These are phyloP conservation scores for Diversispora eburnea DNA, from an alignment of 192 early-diverging fungal genomes.

Conservation along the genomic window DNA sequence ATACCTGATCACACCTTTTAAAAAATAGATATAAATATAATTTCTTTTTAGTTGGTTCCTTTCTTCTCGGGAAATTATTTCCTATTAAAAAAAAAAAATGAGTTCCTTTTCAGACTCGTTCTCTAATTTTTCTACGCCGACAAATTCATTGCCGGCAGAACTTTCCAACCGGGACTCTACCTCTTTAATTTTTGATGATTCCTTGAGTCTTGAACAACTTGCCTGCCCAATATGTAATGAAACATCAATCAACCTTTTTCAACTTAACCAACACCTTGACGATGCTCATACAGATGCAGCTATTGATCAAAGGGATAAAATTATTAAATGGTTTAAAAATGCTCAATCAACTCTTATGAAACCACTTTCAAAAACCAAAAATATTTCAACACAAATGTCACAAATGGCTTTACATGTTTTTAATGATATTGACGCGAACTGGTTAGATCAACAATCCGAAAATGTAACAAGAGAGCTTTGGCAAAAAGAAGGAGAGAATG, in stretches of 20 bases:
- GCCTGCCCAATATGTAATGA: constrained; percentile 41
- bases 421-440: constrained; percentile 40
- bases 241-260: constrained; percentile 31
- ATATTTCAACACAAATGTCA: constrained; percentile 35
- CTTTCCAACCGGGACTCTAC: constrained; percentile 24
- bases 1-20: too few relatives aligned
- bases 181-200: constrained; percentile 11
- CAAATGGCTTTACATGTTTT: constrained; percentile 42
- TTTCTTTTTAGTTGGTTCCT: too few relatives aligned
- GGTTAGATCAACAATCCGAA: constrained; percentile 31
- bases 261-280: constrained; percentile 48
- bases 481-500: constrained; percentile 48
- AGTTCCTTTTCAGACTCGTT: constrained; percentile 22
- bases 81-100: not conserved
- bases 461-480: constrained; percentile 54
- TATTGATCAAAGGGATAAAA: constrained; percentile 45
- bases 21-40: too few relatives aligned
- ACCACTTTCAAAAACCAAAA: constrained; percentile 40
- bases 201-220: constrained; percentile 19
- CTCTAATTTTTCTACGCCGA: constrained; percentile 7
- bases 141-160: constrained; percentile 8
- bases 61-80: too few relatives aligned
- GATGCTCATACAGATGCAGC: constrained; percentile 48
- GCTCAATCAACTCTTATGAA: constrained; percentile 51
- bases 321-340: constrained; percentile 48